These are phyloP conservation scores for Aspergillus carbonarius DNA, from an alignment of 2,329 filamentous ascomycete species.

Conservation along the genomic window DNA sequence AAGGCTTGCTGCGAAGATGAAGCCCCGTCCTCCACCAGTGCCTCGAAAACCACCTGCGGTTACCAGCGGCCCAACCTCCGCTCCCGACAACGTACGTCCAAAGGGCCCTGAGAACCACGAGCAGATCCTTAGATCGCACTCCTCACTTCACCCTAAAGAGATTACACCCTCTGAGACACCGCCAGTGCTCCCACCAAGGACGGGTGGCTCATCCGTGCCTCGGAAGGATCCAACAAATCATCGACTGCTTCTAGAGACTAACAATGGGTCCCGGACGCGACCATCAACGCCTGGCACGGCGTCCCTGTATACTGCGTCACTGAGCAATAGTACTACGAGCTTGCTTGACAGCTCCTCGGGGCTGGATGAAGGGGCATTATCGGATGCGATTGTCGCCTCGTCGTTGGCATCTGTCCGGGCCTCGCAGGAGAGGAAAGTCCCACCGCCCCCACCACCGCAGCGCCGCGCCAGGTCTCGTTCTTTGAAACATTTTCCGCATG, in stretches of 20 bases:
- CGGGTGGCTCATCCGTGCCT: slow-evolving; percentile 3
- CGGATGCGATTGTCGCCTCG: slow-evolving; percentile 49
- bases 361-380: slow-evolving; percentile 40
- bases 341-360: slow-evolving; percentile 22
- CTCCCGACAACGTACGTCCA: neutral
- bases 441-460: slow-evolving; percentile 41
- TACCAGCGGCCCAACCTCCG: neutral
- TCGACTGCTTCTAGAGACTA: slow-evolving; percentile 10
- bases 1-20: slow-evolving; percentile 10
- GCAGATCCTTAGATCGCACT: slow-evolving; percentile 12
- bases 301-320: slow-evolving; percentile 26
- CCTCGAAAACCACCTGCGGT: slow-evolving; percentile 13
- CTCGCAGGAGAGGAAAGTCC: slow-evolving; percentile 37
- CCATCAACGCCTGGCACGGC: slow-evolving; percentile 27
- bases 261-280: slow-evolving; percentile 13
- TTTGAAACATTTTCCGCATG: slow-evolving; percentile 34
- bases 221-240: slow-evolving; percentile 6
- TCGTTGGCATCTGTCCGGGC: slow-evolving; percentile 46
- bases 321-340: slow-evolving; percentile 26
- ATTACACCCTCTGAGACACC: slow-evolving; percentile 17
- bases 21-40: slow-evolving; percentile 19
- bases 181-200: slow-evolving; percentile 30
- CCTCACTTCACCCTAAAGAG: slow-evolving; percentile 15
- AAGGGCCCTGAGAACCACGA: neutral
- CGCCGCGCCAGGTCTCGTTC: slow-evolving; percentile 39